These are phyloP conservation scores for Lepraria neglecta DNA, from an alignment of 495 filamentous ascomycete species.

Conservation along the genomic window DNA sequence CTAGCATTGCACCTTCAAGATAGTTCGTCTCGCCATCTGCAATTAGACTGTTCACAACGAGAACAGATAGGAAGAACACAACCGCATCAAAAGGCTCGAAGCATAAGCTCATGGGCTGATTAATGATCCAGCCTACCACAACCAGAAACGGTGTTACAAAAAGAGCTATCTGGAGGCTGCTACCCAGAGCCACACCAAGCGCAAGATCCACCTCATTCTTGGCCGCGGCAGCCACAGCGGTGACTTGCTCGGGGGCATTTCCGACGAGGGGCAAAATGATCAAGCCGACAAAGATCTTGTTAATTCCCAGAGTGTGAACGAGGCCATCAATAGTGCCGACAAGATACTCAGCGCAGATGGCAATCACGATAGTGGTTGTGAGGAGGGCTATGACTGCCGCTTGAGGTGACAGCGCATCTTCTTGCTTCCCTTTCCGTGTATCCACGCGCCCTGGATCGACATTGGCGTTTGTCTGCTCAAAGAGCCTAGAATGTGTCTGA, in stretches of 20 bases:
- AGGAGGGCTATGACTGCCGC: slow-evolving; percentile 70
- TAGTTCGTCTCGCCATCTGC: slow-evolving; percentile 85
- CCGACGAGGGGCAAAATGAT: slow-evolving; percentile 88
- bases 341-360: slow-evolving; percentile 81
- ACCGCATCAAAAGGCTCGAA: slow-evolving; percentile 92
- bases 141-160: slow-evolving; percentile 87
- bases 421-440: no score
- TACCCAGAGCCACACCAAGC: slow-evolving; percentile 89
- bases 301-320: slow-evolving; percentile 55
- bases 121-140: slow-evolving; percentile 80
- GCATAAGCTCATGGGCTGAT: slow-evolving; percentile 77
- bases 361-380: slow-evolving; percentile 70
- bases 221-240: slow-evolving; percentile 75
- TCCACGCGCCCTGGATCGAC: not conserved
- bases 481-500: slow-evolving; percentile 65
- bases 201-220: slow-evolving; percentile 97
- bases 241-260: slow-evolving; percentile 89
- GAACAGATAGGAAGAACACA: slow-evolving; percentile 74
- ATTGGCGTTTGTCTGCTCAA: slow-evolving; percentile 2
- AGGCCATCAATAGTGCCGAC: slow-evolving; percentile 73
- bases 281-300: slow-evolving; percentile 77
- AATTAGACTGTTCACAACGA: slow-evolving; percentile 81
- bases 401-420: slow-evolving; percentile 76
- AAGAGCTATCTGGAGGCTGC: slow-evolving; percentile 81
- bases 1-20: slow-evolving; percentile 74